Evolutionary conservation across 108 stramenopile species (phyloP), one percentile per base, ranked within the genome.

Genomic region (Cyclostephanos invisitatus): DNA sequence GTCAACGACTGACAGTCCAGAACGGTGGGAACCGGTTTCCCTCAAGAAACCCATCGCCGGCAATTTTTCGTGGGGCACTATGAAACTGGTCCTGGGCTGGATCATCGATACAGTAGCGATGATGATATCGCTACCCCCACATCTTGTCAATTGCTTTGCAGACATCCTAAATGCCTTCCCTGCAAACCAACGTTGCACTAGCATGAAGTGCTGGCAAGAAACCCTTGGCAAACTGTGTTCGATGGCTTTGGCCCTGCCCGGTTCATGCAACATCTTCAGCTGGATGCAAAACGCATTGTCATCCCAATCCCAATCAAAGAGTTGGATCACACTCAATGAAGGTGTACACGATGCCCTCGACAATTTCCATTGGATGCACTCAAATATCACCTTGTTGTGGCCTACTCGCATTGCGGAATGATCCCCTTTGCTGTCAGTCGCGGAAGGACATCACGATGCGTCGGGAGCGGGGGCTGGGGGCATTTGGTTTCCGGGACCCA

Each of bases 371-470:
- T 77, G 76, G 76, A 6, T 82, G 10, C 70, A 63, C 2, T 7
- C 7, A 10, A 44, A 64, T 22, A 17, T 83, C 17, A 18, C n/a
- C n/a, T n/a, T 37, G 12, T 21, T 53, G 9, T 50, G 71, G 0
- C 81, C 81, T 0, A 85, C 84, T 0, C 68, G 73, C 9, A 63
- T 85, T n/a, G 64, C 68, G 11, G 84, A 85, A 75, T 27, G 82
- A 0, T 73, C 82, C 2, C 84, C 81, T 1, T 29, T n/a, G n/a
- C n/a, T n/a, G n/a, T n/a, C n/a, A n/a, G n/a, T n/a, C n/a, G n/a
- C n/a, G n/a, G n/a, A n/a, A n/a, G n/a, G n/a, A n/a, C n/a, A n/a
- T n/a, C n/a, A n/a, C n/a, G n/a, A n/a, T n/a, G n/a, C n/a, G n/a
- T n/a, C n/a, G n/a, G n/a, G n/a, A n/a, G n/a, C n/a, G n/a, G n/a